These are phyloP conservation scores for Calcarisporium arbuscula DNA, from an alignment of 2,329 filamentous ascomycete species.

Conservation along the genomic window DNA sequence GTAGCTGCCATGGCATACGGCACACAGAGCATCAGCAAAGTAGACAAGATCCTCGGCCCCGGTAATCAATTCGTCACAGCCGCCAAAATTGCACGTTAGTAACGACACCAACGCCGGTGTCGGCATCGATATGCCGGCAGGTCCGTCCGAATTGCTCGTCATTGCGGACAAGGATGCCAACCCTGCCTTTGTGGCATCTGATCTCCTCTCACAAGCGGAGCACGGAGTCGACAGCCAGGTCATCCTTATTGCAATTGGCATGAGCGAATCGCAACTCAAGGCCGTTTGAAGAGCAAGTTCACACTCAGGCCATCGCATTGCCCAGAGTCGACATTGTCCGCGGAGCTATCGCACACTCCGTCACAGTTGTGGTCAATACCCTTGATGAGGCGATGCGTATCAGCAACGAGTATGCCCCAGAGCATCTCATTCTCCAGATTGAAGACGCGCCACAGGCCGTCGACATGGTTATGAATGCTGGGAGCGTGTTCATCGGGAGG, in stretches of 20 bases:
- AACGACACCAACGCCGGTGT: constrained; percentile 96
- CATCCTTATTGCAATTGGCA: constrained; percentile 77
- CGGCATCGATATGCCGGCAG: constrained; percentile 97
- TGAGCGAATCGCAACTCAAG: constrained; percentile 63
- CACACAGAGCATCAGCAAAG: constrained; percentile 88
- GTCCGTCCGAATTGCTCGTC: constrained; percentile 94
- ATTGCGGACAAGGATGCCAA: constrained; percentile 83
- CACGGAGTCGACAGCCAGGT: constrained; percentile 97
- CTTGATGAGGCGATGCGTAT: constrained; percentile 69
- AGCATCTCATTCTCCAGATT: constrained; percentile 91
- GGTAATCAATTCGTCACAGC: constrained; percentile 98
- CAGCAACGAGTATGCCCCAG: constrained; percentile 92
- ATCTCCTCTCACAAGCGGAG: constrained; percentile 91
- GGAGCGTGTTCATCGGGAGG: constrained; percentile 88
- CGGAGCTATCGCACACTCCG: constrained; percentile 83
- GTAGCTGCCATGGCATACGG: constrained; percentile 97
- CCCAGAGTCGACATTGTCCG: constrained; percentile 90
- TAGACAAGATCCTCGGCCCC: constrained; percentile 96
- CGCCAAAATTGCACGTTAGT: constrained; percentile 94
- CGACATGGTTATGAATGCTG: constrained; percentile 81
- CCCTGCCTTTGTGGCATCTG: constrained; percentile 90
- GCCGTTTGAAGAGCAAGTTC: constrained; percentile 90
- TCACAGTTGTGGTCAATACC: constrained; percentile 71
- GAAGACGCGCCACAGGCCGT: constrained; percentile 68
- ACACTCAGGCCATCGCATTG: constrained; percentile 77